Conservation (phyloP, 257 asterid species). For the Gentiana straminea region DNA sequence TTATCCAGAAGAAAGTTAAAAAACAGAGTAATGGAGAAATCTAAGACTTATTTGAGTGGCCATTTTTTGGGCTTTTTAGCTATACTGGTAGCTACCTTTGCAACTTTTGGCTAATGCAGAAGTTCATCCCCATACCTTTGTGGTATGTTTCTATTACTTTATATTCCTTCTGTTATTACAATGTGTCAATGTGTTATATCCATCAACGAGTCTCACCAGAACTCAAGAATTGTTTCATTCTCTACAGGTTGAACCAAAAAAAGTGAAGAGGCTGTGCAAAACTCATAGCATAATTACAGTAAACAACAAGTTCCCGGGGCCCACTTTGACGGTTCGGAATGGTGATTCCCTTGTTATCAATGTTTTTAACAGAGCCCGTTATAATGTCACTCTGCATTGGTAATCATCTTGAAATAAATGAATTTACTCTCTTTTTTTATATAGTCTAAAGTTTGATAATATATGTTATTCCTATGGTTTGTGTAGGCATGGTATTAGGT, state of each 20-base stretch:
- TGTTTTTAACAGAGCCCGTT: constrained; percentile 36
- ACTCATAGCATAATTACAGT: constrained; percentile 57
- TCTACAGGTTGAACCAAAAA: constrained; percentile 13
- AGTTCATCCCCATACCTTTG: constrained; percentile 31
- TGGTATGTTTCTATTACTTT: constrained; percentile 13
- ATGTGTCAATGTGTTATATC: too few relatives aligned
- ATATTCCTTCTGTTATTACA: too few relatives aligned
- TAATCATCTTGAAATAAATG: constrained; percentile 4
- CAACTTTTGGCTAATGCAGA: constrained; percentile 10
- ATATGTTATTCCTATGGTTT: neutral
- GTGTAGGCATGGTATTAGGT: constrained; percentile 20
- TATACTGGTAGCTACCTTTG: too few relatives aligned
- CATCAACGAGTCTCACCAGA: neutral
- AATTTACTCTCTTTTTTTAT: too few relatives aligned
- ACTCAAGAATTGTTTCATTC: too few relatives aligned
- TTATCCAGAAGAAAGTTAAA: too few relatives aligned
- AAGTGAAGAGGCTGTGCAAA: constrained; percentile 52
- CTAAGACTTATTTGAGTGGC: neutral
- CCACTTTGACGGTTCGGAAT: constrained; percentile 40
- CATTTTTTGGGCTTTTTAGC: too few relatives aligned
- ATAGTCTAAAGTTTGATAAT: neutral
- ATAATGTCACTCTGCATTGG: constrained; percentile 62
- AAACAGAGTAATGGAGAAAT: too few relatives aligned
- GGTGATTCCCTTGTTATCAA: constrained; percentile 52
- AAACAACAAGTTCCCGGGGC: constrained; percentile 60